phyloP scores from a whole-genome alignment of 2,329 filamentous ascomycete species.

The Colletotrichum neosansevieriae region DNA sequence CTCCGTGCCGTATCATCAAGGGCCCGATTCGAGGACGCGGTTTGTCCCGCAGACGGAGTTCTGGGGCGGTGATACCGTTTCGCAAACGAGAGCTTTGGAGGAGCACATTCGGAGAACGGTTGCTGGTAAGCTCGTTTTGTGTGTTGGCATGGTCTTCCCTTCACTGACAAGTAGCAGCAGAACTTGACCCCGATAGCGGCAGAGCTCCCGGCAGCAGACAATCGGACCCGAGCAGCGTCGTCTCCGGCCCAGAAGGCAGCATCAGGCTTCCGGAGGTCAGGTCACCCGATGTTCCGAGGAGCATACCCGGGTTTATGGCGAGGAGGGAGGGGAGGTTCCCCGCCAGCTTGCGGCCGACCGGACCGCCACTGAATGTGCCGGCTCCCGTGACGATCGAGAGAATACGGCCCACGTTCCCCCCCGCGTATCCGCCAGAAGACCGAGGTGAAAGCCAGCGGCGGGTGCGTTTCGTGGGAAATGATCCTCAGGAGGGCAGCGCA shows the following conservation, averaged over 20 bases:
- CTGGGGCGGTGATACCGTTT: slow-evolving; percentile 48
- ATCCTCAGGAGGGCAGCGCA: neutral
- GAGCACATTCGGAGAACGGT: slow-evolving; percentile 26
- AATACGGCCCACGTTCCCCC: neutral
- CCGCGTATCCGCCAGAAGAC: neutral
- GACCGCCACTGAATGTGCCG: neutral
- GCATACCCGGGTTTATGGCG: slow-evolving; percentile 8
- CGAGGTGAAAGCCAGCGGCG: neutral
- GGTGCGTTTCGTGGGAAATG: slow-evolving; percentile 9
- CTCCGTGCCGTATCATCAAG: slow-evolving; percentile 57
- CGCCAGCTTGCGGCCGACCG: neutral
- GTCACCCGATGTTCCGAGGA: slow-evolving; percentile 21
- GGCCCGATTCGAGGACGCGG: slow-evolving; percentile 18
- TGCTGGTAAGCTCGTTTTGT: slow-evolving; percentile 40
- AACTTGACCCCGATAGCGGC: slow-evolving; percentile 3
- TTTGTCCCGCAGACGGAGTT: slow-evolving; percentile 45
- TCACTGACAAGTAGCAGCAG: neutral
- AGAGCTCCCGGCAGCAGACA: neutral
- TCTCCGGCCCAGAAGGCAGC: neutral
- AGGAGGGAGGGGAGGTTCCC: neutral
- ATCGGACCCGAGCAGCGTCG: neutral
- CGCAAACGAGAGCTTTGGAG: slow-evolving; percentile 46
- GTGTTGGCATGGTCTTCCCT: neutral
- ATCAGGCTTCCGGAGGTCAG: slow-evolving; percentile 1
- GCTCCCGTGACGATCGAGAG: neutral